A percentile compares a stretch with the other conserved stretches of the same genome.
Conservation (phyloP, 257 asterid species). For the Forsythia viridissima region DNA sequence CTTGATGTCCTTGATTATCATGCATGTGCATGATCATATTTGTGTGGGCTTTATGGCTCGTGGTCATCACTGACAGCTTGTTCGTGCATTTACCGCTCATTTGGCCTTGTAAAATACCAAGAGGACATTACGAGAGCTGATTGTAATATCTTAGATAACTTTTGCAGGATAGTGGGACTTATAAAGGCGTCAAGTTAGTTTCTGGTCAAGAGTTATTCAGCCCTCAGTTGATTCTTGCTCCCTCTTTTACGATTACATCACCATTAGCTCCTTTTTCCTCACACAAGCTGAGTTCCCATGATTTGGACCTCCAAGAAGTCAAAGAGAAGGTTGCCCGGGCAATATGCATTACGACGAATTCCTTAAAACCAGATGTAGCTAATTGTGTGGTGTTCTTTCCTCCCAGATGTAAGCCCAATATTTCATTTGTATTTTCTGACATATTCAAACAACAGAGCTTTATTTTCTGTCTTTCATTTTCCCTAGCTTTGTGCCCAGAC, state of each 20-base stretch:
- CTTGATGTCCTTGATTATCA: not conserved
- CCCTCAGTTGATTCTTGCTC: constrained; percentile 69
- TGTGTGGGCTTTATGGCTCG: constrained; percentile 11
- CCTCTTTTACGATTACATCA: constrained; percentile 53
- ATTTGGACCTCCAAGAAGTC: constrained; percentile 31
- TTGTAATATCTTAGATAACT: not conserved
- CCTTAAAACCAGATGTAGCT: constrained; percentile 57
- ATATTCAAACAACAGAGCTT: constrained; percentile 3
- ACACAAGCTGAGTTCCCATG: constrained; percentile 29
- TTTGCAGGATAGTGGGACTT: constrained; percentile 57
- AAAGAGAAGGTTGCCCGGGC: constrained; percentile 71
- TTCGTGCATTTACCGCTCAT: not conserved
- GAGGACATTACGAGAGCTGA: constrained; percentile 5
- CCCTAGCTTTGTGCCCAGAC: constrained; percentile 70
- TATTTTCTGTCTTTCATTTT: constrained; percentile 15
- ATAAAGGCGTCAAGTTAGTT: constrained; percentile 75
- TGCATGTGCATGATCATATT: constrained; percentile 6
- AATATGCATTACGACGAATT: constrained; percentile 68
- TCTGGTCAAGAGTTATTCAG: constrained; percentile 94
- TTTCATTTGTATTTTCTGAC: constrained; percentile 8
- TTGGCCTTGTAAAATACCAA: constrained; percentile 9
- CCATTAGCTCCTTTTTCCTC: constrained; percentile 36
- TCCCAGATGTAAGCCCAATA: constrained; percentile 59
- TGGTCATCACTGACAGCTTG: constrained; percentile 7
- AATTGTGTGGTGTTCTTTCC: constrained; percentile 80